Conservation (phyloP, 2,329 filamentous ascomycete species). For the Clonostachys sp. region DNA sequence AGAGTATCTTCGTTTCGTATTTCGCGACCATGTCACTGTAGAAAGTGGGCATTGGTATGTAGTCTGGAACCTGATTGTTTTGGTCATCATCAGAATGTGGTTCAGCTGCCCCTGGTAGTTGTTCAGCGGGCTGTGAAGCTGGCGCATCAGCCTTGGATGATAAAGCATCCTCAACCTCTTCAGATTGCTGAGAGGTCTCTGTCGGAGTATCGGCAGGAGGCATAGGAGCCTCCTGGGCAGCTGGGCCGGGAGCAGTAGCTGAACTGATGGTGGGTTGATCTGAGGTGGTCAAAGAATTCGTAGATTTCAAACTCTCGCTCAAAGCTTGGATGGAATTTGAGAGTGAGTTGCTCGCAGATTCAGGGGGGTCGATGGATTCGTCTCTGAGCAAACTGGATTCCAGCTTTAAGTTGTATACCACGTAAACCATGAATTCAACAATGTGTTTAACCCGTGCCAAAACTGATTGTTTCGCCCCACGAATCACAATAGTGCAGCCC, state of each 20-base stretch:
- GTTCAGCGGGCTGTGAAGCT: background rate
- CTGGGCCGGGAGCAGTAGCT: slow-evolving; percentile 27
- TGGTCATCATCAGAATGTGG: background rate
- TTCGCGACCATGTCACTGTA: slow-evolving; percentile 95
- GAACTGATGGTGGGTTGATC: slow-evolving; percentile 28
- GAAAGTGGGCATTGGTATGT: slow-evolving; percentile 81
- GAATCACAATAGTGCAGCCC: slow-evolving; percentile 89
- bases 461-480: slow-evolving; percentile 69
- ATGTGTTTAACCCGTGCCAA: slow-evolving; percentile 84
- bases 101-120: background rate
- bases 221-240: slow-evolving; percentile 16
- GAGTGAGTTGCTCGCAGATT: slow-evolving; percentile 41
- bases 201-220: background rate
- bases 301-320: slow-evolving; percentile 28
- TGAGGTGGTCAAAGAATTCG: slow-evolving; percentile 20
- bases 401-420: slow-evolving; percentile 94
- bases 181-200: background rate
- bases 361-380: slow-evolving; percentile 81
- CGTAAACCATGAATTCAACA: slow-evolving; percentile 98
- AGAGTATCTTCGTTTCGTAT: slow-evolving; percentile 88
- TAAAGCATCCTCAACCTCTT: background rate
- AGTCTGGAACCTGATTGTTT: slow-evolving; percentile 60
- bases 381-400: slow-evolving; percentile 94
- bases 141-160: background rate
- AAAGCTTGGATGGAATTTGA: slow-evolving; percentile 32